Base-by-base conservation (phyloP, 306 rosid species). In the Inga oerstediana region DNA sequence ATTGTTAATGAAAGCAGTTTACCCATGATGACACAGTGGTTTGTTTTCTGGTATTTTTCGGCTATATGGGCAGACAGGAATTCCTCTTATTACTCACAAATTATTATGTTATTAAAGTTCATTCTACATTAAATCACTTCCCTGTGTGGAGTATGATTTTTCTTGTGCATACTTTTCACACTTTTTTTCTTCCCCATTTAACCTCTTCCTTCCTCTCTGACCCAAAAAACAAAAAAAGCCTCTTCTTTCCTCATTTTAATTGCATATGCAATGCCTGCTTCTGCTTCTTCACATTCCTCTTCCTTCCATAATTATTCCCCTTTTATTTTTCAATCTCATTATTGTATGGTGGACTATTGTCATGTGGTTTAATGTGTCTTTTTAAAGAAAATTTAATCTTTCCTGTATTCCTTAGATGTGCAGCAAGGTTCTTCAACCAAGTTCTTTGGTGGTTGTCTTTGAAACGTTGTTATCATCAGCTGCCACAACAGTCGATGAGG, bases 401-500 rank as follows among this genome's bases (percentile, higher is more conserved):
- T 52, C 52, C 73, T 88, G 71, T 75, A 69, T 86, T 79, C 67
- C 43, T 52, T 59, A 96, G 99, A 94, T 96, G 99, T 92, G 99
- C 90, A 96, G 98, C 86, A 96, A 94, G 87, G 95, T 91, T 72
- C 85, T 96, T 80, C 97, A 91, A 52, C 94, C 97, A 71, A 87
- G 90, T 81, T 92, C 98, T 76, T 87, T 96, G 80, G 98, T 94
- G 39, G 94, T 84, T 72, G 92, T 90, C 82, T 96, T 94, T 72
- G 99, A 96, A 83, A 94, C 97, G 69, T 87, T 96, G 74, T 87
- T 96, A 78, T 96, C 99, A 37, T 92, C 98, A 49, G 99, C 99
- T 87, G 98, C 99, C 77, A 96, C 99, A 84, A 96, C 93, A 45
- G 93, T 94, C 44, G 99, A 96, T 61, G 99, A 96, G 75, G 99